Conservation (phyloP, 306 rosid species). For the Erythrophleum fordii region DNA sequence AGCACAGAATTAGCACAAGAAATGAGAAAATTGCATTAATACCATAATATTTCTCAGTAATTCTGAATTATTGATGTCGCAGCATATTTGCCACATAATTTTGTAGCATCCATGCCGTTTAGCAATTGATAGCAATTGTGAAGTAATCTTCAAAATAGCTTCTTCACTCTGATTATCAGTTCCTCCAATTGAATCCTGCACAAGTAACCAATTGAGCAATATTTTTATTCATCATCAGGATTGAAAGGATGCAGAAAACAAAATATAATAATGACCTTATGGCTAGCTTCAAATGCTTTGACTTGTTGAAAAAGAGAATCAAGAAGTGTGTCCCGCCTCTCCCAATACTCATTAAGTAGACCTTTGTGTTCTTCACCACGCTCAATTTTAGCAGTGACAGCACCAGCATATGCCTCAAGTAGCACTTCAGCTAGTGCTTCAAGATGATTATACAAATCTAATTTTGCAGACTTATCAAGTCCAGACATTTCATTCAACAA, state of each 20-base stretch:
- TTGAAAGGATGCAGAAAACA: constrained; percentile 25
- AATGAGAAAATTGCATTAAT: constrained; percentile 39
- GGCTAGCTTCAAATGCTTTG: constrained; percentile 59
- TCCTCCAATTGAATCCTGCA: constrained; percentile 67
- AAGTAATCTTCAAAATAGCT: constrained; percentile 57
- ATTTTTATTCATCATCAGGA: constrained; percentile 35
- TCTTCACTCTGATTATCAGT: constrained; percentile 58
- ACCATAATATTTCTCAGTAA: constrained; percentile 88
- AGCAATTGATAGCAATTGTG: constrained; percentile 76
- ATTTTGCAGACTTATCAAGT: constrained; percentile 64
- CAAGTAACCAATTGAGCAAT: constrained; percentile 46
- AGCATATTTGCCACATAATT: constrained; percentile 79
- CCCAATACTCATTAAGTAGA: constrained; percentile 84
- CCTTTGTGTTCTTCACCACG: constrained; percentile 74
- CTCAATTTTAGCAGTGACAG: constrained; percentile 86
- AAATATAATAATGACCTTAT: constrained; percentile 61
- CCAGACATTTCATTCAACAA: constrained; percentile 71
- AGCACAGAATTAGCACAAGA: not conserved
- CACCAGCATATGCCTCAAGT: constrained; percentile 90
- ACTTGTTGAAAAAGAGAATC: constrained; percentile 70
- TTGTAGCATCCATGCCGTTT: constrained; percentile 86
- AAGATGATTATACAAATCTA: constrained; percentile 69
- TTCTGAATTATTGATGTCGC: constrained; percentile 81
- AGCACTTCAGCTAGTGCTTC: constrained; percentile 81
- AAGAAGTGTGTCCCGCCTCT: constrained; percentile 82